Evolutionary conservation across 148 eudicot genomes (phyloP), one percentile per base, ranked within the genome.

Genomic region (Limonium bicolor): DNA sequence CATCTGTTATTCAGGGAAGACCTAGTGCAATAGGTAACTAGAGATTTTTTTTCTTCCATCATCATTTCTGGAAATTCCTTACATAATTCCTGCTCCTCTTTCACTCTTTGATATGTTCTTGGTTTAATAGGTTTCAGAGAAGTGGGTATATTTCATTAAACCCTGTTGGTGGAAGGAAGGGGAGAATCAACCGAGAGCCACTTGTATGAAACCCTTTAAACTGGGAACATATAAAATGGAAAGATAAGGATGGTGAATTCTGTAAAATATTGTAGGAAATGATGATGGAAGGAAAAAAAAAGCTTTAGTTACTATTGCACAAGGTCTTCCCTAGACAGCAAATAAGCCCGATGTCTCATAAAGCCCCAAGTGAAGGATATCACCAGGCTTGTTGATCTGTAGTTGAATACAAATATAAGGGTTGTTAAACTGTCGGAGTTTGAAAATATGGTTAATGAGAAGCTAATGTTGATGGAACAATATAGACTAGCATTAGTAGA

Each of bases 181-280:
- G n/a, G n/a, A n/a, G n/a, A n/a, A n/a, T n/a, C n/a, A n/a, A n/a
- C n/a, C n/a, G n/a, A n/a, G n/a, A n/a, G n/a, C 66, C 48, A 88
- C 96, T n/a, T 58, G 74, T 30, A 73, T 46, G 35, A 74, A 62
- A 55, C 97, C 97, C 13, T 88, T 83, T 58, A 77, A 67, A 46
- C 97, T 88, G 20, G 67, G 75, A 66, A 88, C 97, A 20, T 67
- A 88, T 94, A 67, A 83, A 80, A 74, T 94, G 59, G 96, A 86
- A 65, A 83, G 48, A 58, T 36, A 50, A 33, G 80, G 83, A 53
- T 86, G 83, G 61, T n/a, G 94, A 83, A 52, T 75, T 88, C 50
- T 42, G 55, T 43, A 80, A 77, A 50, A 88, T 79, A 58, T 43
- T 88, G 44, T 78, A 83, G 56, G 78, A 88, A 33, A 64, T 62